Percentiles rank a stretch among this genome's conserved stretches.
Conservation (phyloP, 1,284 basidiomycete species). For the Cerioporus squamosus region DNA sequence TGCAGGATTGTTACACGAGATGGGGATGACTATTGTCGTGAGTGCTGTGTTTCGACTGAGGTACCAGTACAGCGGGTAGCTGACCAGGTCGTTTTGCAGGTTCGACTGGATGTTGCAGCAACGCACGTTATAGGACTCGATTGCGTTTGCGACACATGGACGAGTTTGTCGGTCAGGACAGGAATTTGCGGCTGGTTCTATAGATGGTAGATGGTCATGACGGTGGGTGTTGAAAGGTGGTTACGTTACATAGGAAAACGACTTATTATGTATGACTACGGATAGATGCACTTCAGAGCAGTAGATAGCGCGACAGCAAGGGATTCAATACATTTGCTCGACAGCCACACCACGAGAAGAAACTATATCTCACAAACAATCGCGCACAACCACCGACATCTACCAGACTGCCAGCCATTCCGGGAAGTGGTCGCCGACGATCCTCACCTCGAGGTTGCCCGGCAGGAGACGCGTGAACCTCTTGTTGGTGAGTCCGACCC, state of each 20-base stretch:
- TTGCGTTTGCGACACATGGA: conserved; percentile 16
- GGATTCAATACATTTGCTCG: no score
- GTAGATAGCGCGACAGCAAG: no score
- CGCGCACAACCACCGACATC: background rate
- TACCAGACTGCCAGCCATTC: background rate
- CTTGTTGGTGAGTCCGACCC: background rate
- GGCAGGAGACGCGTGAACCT: background rate
- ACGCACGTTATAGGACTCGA: conserved; percentile 51
- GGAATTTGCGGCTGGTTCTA: conserved; percentile 7
- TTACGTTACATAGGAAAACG: no score
- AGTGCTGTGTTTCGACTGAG: conserved; percentile 30
- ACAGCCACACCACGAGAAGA: no score
- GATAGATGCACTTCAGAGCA: no score
- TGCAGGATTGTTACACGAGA: conserved; percentile 53
- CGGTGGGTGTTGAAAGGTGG: background rate
- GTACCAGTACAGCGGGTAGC: conserved; percentile 3
- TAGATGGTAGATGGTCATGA: background rate
- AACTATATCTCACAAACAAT: no score
- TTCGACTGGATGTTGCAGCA: conserved; percentile 54
- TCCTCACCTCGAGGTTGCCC: background rate
- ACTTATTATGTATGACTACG: no score
- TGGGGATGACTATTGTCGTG: conserved; percentile 59
- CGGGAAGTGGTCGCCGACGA: conserved; percentile 1
- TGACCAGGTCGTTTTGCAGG: conserved; percentile 36
- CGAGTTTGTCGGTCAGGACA: conserved; percentile 5